phyloP scores from a whole-genome alignment of 495 filamentous ascomycete genomes.

The Aspergillus bertholletiae region DNA sequence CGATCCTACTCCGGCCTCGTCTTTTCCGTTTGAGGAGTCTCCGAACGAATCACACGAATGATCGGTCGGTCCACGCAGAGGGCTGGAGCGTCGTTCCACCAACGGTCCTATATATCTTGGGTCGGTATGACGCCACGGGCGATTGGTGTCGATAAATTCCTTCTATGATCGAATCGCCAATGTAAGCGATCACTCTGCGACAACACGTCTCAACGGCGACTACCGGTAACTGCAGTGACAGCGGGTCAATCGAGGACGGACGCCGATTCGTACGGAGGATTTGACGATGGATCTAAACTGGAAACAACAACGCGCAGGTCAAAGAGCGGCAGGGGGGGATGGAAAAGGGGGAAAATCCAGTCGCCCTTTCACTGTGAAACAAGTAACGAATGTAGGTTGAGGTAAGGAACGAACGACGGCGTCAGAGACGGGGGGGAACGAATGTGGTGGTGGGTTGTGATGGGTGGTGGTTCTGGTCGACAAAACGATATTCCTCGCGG shows the following conservation, averaged over 20 bases:
- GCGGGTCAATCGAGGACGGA: not conserved
- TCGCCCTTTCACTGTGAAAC: slow-evolving; percentile 6
- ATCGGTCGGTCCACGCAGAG: not conserved
- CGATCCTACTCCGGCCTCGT: not conserved
- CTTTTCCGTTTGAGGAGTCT: not conserved
- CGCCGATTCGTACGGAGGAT: not conserved
- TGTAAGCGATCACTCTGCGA: not conserved
- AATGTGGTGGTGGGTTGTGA: slow-evolving; percentile 8
- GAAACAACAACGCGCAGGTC: not conserved
- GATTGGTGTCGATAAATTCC: not conserved
- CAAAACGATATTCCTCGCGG: not conserved
- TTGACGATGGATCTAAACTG: not conserved
- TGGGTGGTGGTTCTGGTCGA: slow-evolving; percentile 7
- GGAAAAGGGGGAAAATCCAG: no score
- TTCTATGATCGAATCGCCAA: not conserved
- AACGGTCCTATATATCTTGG: not conserved
- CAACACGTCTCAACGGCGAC: not conserved
- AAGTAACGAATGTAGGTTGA: slow-evolving; percentile 32
- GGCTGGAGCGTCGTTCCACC: not conserved
- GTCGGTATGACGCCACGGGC: not conserved
- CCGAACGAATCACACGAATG: no score
- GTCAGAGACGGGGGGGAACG: slow-evolving; percentile 17
- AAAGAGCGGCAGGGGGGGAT: slow-evolving; percentile 40
- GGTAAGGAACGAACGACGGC: slow-evolving; percentile 41
- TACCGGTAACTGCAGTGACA: not conserved